Evolutionary conservation across 345 rosid genomes (phyloP).

Genomic region (Diplotaxis tenuifolia): DNA sequence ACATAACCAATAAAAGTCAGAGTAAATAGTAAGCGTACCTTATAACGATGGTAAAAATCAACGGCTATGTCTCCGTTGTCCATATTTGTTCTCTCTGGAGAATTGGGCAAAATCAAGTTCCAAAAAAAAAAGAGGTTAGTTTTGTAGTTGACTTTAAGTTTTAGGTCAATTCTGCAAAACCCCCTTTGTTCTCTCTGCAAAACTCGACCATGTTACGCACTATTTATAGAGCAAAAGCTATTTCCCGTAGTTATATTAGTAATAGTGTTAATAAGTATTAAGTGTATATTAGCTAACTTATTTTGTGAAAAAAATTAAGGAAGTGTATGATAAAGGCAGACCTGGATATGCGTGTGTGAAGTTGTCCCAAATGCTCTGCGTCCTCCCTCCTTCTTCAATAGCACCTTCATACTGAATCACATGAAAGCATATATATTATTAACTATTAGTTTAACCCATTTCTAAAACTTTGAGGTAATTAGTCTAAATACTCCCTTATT

Average conservation of each 20-base stretch:
- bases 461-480: too few relatives aligned
- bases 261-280: too few relatives aligned
- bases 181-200: slow-evolving; percentile 44
- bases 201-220: not conserved
- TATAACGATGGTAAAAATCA: slow-evolving; percentile 45
- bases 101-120: too few relatives aligned
- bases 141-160: too few relatives aligned
- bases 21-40: slow-evolving; percentile 29
- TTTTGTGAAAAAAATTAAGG: too few relatives aligned
- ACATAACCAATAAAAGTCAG: not conserved
- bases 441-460: not conserved
- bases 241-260: too few relatives aligned
- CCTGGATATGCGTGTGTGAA: slow-evolving; percentile 35
- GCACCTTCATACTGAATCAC: slow-evolving; percentile 43
- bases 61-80: slow-evolving; percentile 45
- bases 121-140: too few relatives aligned
- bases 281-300: too few relatives aligned
- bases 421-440: not conserved
- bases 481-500: too few relatives aligned
- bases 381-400: slow-evolving; percentile 38
- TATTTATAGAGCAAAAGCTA: not conserved
- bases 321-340: not conserved
- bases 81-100: too few relatives aligned
- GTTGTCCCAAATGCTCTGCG: slow-evolving; percentile 41
- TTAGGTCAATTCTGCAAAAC: too few relatives aligned